Evolutionary conservation across 441 rosid species (phyloP).

Genomic region (Pelargonium myrrhifolium): DNA sequence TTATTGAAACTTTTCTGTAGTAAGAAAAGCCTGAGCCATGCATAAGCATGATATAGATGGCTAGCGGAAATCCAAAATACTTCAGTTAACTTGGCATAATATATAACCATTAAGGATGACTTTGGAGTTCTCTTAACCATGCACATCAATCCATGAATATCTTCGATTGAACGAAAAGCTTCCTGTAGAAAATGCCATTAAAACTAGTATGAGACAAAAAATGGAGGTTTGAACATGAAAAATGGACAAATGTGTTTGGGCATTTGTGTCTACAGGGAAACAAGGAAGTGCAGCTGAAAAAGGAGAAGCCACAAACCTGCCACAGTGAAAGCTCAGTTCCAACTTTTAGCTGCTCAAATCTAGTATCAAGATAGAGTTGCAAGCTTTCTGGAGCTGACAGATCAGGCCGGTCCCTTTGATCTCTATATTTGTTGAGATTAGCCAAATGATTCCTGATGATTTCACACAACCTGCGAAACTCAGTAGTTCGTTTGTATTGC

Average conservation of each 20-base stretch:
- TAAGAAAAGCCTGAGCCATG: slow-evolving; percentile 89
- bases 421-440: slow-evolving; percentile 85
- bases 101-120: slow-evolving; percentile 85
- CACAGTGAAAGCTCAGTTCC: slow-evolving; percentile 90
- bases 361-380: slow-evolving; percentile 87
- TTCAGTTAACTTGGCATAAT: slow-evolving; percentile 88
- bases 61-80: slow-evolving; percentile 91
- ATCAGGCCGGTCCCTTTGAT: slow-evolving; percentile 96
- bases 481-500: slow-evolving; percentile 89
- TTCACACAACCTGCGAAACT: slow-evolving; percentile 93
- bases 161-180: slow-evolving; percentile 94
- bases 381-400: slow-evolving; percentile 82
- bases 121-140: slow-evolving; percentile 94
- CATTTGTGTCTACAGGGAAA: too few species aligned
- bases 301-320: slow-evolving; percentile 39
- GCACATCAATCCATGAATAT: slow-evolving; percentile 92
- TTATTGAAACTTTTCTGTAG: slow-evolving; percentile 96
- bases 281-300: too few species aligned
- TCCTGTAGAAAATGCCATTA: slow-evolving; percentile 44
- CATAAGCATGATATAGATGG: slow-evolving; percentile 90
- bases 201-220: too few species aligned
- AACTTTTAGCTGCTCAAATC: slow-evolving; percentile 91
- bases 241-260: too few species aligned
- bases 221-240: too few species aligned
- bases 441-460: slow-evolving; percentile 89